Evolutionary conservation across 345 rosid species (phyloP).

Genomic region (Conringia planisiliqua): DNA sequence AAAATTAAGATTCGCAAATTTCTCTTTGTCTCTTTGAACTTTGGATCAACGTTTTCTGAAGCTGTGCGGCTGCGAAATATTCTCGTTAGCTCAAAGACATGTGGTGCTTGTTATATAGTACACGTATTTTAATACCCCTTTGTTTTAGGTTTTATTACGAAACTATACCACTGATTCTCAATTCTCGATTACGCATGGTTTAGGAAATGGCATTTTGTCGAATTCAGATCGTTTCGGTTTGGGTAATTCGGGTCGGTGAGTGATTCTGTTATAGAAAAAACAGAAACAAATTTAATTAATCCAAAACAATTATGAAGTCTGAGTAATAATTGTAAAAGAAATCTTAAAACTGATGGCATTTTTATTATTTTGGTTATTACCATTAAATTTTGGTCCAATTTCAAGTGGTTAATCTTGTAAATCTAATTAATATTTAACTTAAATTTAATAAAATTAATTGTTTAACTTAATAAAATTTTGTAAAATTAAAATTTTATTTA

Average conservation of each 20-base stretch:
- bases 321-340: not conserved
- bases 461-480: no score
- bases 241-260: not conserved
- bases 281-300: not conserved
- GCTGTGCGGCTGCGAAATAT: constrained; percentile 25
- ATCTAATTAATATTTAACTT: not conserved
- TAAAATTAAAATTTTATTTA: no score
- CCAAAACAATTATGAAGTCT: not conserved
- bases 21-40: not conserved
- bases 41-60: constrained; percentile 2
- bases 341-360: not conserved
- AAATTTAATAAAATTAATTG: not conserved
- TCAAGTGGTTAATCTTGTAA: not conserved
- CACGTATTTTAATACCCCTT: not conserved
- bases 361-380: no score
- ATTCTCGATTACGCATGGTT: not conserved
- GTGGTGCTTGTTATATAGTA: not conserved
- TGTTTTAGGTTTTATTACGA: constrained; percentile 14
- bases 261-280: not conserved
- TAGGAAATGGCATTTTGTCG: not conserved
- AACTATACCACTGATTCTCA: not conserved
- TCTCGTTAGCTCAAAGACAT: not conserved
- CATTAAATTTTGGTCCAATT: not conserved
- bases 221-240: not conserved
- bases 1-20: not conserved